Conservation (phyloP, 495 filamentous ascomycete species). For the Penicillium paxilli region DNA sequence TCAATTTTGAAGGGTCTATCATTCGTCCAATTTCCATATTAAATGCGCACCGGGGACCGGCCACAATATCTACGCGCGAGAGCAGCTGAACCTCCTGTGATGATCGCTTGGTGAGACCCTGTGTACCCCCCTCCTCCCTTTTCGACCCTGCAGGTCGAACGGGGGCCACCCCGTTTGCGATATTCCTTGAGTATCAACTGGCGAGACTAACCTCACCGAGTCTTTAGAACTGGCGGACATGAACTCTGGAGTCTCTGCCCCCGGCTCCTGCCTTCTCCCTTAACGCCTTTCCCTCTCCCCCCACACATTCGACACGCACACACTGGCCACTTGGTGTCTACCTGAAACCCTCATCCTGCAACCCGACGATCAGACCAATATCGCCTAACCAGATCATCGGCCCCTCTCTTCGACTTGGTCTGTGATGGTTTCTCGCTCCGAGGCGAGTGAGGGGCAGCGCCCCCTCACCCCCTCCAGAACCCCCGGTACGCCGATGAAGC, state of each 20-base stretch:
- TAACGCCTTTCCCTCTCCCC: slow-evolving; percentile 22
- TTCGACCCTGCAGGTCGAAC: slow-evolving; percentile 13
- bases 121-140: slow-evolving; percentile 9
- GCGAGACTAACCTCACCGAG: slow-evolving; percentile 12
- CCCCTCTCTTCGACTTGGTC: slow-evolving; percentile 1
- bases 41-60: slow-evolving; percentile 15
- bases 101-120: slow-evolving; percentile 29
- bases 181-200: slow-evolving; percentile 6
- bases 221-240: slow-evolving; percentile 36
- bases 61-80: slow-evolving; percentile 25
- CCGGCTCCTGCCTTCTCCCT: slow-evolving; percentile 39
- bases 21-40: slow-evolving; percentile 1
- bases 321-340: slow-evolving; percentile 8
- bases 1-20: not conserved
- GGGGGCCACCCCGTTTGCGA: slow-evolving; percentile 11
- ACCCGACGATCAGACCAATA: slow-evolving; percentile 15
- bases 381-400: not conserved
- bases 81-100: slow-evolving; percentile 33
- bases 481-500: slow-evolving; percentile 41
- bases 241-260: slow-evolving; percentile 33
- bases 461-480: slow-evolving; percentile 39
- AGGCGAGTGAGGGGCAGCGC: slow-evolving; percentile 38
- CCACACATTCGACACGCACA: not conserved
- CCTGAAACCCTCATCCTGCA: slow-evolving; percentile 28
- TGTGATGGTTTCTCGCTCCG: slow-evolving; percentile 44